Conservation (phyloP, 1,284 basidiomycete genomes). For the Pterula multifida region DNA sequence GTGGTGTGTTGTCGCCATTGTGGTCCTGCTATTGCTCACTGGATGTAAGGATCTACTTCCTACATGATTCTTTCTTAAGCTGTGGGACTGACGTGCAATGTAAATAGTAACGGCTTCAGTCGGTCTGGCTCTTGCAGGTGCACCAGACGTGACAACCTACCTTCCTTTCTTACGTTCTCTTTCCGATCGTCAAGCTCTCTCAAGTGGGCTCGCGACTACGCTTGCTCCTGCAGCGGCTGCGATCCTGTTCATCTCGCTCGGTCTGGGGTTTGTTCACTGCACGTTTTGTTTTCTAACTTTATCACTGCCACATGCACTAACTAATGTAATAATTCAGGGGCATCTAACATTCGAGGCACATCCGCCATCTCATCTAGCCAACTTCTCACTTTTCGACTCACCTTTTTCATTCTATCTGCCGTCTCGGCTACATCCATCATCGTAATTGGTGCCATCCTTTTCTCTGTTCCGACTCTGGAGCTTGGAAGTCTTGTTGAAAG, state of each 20-base stretch:
- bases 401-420: slow-evolving; percentile 50
- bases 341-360: slow-evolving; percentile 37
- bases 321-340: no score
- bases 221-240: slow-evolving; percentile 55
- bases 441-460: slow-evolving; percentile 53
- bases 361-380: slow-evolving; percentile 51
- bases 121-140: slow-evolving; percentile 51
- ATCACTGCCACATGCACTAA: no score
- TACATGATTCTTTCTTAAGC: slow-evolving; percentile 5
- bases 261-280: slow-evolving; percentile 46
- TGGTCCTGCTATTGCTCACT: slow-evolving; percentile 39
- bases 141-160: slow-evolving; percentile 62
- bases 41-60: slow-evolving; percentile 46
- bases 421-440: slow-evolving; percentile 52
- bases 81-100: no score
- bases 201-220: slow-evolving; percentile 51
- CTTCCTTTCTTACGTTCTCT: slow-evolving; percentile 51
- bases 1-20: slow-evolving; percentile 41
- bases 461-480: slow-evolving; percentile 27
- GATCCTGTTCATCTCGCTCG: slow-evolving; percentile 42
- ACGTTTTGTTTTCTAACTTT: no score
- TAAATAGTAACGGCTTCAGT: slow-evolving; percentile 52
- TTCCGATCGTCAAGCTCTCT: slow-evolving; percentile 34
- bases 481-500: slow-evolving; percentile 26
- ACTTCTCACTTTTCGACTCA: slow-evolving; percentile 51